Percentiles rank a stretch among this genome's conserved stretches.
Evolutionary conservation across 75 land plant species (phyloP).

Genomic region (Sequoiadendron giganteum): DNA sequence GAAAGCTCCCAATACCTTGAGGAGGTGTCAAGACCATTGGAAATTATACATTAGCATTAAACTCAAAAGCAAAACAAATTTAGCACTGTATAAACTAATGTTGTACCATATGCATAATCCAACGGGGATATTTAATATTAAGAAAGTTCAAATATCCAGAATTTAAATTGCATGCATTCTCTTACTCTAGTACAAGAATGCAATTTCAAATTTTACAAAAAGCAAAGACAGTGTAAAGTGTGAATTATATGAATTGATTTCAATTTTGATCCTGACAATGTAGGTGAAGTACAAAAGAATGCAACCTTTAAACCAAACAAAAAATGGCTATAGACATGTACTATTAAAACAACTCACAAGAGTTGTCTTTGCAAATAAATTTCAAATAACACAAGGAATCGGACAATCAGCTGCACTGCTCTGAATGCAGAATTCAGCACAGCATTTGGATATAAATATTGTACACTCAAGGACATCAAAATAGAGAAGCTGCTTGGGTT

Average conservation of each 20-base stretch:
- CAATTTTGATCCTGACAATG: background rate
- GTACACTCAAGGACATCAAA: constrained; percentile 7
- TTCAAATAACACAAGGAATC: constrained; percentile 7
- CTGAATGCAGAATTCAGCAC: constrained; percentile 8
- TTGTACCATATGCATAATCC: background rate
- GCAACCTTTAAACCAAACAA: background rate
- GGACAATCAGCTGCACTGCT: constrained; percentile 4
- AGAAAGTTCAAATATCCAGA: background rate
- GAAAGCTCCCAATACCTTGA: background rate
- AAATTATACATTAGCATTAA: background rate
- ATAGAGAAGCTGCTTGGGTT: background rate
- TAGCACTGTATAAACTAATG: background rate
- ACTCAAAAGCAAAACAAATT: background rate
- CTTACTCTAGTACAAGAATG: constrained; percentile 2
- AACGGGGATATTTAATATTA: background rate
- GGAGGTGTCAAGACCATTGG: no score
- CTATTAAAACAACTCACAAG: background rate
- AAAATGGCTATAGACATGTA: constrained; percentile 4
- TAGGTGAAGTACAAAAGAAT: background rate
- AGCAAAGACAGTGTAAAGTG: background rate
- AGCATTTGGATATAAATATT: background rate
- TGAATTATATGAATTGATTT: background rate
- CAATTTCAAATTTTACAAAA: background rate
- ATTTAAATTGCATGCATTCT: background rate
- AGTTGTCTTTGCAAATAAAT: constrained; percentile 4